phyloP scores from a whole-genome alignment of 2,329 filamentous ascomycete genomes.

The Clonostachys rhizophaga region DNA sequence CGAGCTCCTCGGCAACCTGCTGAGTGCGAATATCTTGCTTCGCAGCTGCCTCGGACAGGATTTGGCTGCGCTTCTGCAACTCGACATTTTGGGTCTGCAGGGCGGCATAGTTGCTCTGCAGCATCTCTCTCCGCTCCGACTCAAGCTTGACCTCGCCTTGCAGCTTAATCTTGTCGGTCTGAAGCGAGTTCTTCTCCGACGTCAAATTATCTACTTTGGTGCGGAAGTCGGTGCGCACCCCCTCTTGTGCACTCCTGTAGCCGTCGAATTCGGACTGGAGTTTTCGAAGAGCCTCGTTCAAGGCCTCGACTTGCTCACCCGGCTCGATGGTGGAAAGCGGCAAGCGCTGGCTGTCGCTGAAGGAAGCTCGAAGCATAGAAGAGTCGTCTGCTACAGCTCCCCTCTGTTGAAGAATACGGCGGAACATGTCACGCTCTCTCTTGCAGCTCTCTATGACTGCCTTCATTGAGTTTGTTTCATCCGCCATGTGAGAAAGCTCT shows the following conservation, averaged over 20 bases:
- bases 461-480: constrained; percentile 78
- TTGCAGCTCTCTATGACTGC: constrained; percentile 89
- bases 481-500: constrained; percentile 70
- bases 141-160: constrained; percentile 79
- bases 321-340: constrained; percentile 56
- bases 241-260: constrained; percentile 79
- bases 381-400: constrained; percentile 55
- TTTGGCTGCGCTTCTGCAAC: constrained; percentile 76
- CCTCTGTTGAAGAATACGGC: constrained; percentile 81
- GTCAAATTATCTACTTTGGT: constrained; percentile 80
- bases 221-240: constrained; percentile 77
- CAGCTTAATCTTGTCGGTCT: constrained; percentile 75
- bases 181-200: constrained; percentile 74
- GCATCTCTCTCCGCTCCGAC: constrained; percentile 80
- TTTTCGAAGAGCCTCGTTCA: constrained; percentile 77
- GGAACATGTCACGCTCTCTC: constrained; percentile 96
- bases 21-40: constrained; percentile 89
- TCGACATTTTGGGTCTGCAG: constrained; percentile 82
- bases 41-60: constrained; percentile 75
- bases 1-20: constrained; percentile 87
- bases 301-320: constrained; percentile 50
- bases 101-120: constrained; percentile 82
- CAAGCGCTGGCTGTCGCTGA: constrained; percentile 50
- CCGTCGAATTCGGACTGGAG: constrained; percentile 86
- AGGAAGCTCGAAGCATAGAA: constrained; percentile 67